Evolutionary conservation across 768 basidiomycete species (phyloP), one percentile per base, ranked within the genome.

Genomic region (Pulveroboletus frians): DNA sequence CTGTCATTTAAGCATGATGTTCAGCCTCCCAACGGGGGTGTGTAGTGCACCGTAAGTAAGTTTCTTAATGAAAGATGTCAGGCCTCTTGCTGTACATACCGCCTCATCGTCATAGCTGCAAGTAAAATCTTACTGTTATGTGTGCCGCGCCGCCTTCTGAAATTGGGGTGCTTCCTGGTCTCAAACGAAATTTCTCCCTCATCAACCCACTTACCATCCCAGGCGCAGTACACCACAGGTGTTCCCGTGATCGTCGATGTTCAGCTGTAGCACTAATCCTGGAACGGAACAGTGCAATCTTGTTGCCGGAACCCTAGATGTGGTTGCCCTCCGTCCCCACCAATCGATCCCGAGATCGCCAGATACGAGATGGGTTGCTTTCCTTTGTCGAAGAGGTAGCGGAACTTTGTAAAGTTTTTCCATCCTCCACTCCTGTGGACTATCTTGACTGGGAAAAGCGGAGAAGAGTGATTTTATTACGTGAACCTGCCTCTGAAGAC

Each of bases 281-380:
- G n/a, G 77, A 78, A 54, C 84, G 83, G 50, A 77, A 73, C 56
- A 84, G 78, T 71, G 73, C 75, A 29, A 84, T 58, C 34, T 73
- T 55, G 1, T 60, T 51, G 32, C 80, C 80, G 63, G 78, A 79
- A 60, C 84, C 83, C 15, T 84, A 68, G 18, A 83, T 73, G 61
- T 79, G 83, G 1, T 79, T 78, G 30, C 79, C 78, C 7, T 78
- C 82, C 48, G 23, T 26, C 23, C 23, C 23, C 23, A 26, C 23
- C 73, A 70, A 14, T 75, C 61, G 46, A 84, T 66, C 63, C 75
- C 81, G 18, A 72, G 52, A 8, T 72, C 72, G 10, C 67, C 69
- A 0, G 75, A 44, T 78, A 72, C 9, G 82, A 73, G 35, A 78
- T 66, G 17, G 74, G 60, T 17, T 58, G 40, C 41, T 50, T 59